phyloP scores from a whole-genome alignment of 202 grass and related monocot genomes.

The Zoysia matrella region DNA sequence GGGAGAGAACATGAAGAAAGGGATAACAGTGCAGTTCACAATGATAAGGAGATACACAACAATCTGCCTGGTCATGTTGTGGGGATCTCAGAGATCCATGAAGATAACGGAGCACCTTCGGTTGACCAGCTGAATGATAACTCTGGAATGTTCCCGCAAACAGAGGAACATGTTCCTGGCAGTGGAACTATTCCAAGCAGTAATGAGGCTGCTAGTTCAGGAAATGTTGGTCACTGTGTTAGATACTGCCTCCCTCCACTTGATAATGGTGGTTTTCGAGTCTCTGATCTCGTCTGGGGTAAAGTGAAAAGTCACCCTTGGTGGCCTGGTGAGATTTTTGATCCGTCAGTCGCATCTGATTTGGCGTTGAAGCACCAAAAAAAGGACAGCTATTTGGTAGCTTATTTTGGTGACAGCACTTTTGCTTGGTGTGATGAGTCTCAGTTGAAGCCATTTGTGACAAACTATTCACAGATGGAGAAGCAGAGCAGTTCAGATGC shows the following conservation, averaged over 20 bases:
- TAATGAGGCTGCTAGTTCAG: too few species aligned
- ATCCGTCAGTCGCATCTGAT: slow-evolving; percentile 72
- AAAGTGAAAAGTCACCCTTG: slow-evolving; percentile 75
- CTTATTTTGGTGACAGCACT: slow-evolving; percentile 64
- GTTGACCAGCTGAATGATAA: too few species aligned
- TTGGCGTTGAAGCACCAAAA: slow-evolving; percentile 65
- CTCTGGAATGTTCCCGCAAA: too few species aligned
- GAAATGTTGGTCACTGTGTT: slow-evolving; percentile 5
- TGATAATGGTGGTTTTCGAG: slow-evolving; percentile 47
- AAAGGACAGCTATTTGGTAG: slow-evolving; percentile 62
- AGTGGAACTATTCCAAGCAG: too few species aligned
- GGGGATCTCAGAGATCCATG: too few species aligned
- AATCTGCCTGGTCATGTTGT: too few species aligned
- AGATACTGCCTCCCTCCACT: slow-evolving; percentile 51
- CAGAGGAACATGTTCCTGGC: too few species aligned
- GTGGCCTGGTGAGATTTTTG: slow-evolving; percentile 86
- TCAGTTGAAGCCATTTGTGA: slow-evolving; percentile 70
- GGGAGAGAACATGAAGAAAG: too few species aligned
- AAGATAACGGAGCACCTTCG: too few species aligned
- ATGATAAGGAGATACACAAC: too few species aligned
- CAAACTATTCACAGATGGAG: slow-evolving; percentile 65
- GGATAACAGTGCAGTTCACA: too few species aligned
- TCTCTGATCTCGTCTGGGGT: slow-evolving; percentile 77
- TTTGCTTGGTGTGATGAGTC: slow-evolving; percentile 84
- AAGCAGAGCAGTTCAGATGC: slow-evolving; percentile 60